Percentiles rank a stretch among this genome's conserved stretches.
Evolutionary conservation across 2,329 filamentous ascomycete species (phyloP).

Genomic region (Pleurostoma richardsiae): DNA sequence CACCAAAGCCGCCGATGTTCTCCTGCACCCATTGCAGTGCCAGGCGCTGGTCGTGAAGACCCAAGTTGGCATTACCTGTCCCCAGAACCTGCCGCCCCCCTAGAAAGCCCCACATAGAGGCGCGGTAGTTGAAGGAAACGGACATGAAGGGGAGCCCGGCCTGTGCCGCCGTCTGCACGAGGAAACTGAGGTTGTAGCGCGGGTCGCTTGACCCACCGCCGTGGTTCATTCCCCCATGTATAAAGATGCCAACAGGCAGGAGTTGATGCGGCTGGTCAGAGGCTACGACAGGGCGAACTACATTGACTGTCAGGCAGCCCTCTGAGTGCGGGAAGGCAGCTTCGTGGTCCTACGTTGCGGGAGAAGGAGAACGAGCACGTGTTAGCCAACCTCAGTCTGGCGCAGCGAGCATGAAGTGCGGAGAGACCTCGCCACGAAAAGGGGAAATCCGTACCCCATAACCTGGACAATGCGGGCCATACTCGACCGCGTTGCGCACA

Average conservation of each 20-base stretch:
- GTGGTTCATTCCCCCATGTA: constrained; percentile 36
- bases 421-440: too few relatives aligned
- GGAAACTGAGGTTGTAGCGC: constrained; percentile 57
- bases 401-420: too few relatives aligned
- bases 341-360: too few relatives aligned
- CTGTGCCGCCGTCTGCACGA: constrained; percentile 41
- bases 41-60: constrained; percentile 41
- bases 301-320: constrained; percentile 55
- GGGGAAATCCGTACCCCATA: constrained; percentile 27
- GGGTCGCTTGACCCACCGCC: constrained; percentile 29
- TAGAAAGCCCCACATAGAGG: constrained; percentile 42
- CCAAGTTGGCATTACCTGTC: constrained; percentile 41
- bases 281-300: constrained; percentile 46
- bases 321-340: constrained; percentile 29
- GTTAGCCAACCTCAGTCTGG: too few relatives aligned
- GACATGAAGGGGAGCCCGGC: constrained; percentile 42
- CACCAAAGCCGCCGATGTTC: constrained; percentile 39
- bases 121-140: constrained; percentile 43
- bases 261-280: constrained; percentile 22
- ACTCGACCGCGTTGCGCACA: constrained; percentile 35
- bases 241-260: constrained; percentile 54
- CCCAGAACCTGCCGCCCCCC: constrained; percentile 30
- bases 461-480: constrained; percentile 42
- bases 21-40: constrained; percentile 41
- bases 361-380: too few relatives aligned